phyloP scores from a whole-genome alignment of 345 rosid species.

The Laguncularia racemosa region DNA sequence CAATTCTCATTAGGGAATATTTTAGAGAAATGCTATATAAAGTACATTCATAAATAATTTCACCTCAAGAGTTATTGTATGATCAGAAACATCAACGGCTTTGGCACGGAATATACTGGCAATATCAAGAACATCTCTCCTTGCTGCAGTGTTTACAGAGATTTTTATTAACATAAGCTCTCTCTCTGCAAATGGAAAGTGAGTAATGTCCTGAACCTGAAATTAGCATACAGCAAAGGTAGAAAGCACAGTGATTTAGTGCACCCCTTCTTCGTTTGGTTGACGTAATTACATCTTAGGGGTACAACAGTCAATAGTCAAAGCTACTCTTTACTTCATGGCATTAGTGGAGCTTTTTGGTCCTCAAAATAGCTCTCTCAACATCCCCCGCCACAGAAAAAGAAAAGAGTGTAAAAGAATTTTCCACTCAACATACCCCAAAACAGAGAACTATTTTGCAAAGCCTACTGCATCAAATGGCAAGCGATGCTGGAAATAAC shows the following conservation, averaged over 20 bases:
- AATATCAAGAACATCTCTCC: conserved; percentile 20
- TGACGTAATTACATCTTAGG: no score
- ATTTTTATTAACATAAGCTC: conserved; percentile 23
- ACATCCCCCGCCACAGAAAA: no score
- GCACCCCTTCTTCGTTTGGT: no score
- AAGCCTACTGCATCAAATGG: conserved; percentile 4
- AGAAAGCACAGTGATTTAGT: background rate
- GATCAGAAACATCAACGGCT: conserved; percentile 21
- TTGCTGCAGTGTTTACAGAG: conserved; percentile 18
- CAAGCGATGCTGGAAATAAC: no score
- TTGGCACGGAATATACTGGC: conserved; percentile 23
- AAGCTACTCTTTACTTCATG: no score
- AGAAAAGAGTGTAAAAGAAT: no score
- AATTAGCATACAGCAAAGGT: background rate
- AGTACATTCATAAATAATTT: background rate
- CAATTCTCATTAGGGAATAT: background rate
- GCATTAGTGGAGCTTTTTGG: no score
- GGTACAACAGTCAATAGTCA: no score
- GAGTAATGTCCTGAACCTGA: conserved; percentile 16
- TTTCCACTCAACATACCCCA: no score
- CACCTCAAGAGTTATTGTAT: conserved; percentile 24
- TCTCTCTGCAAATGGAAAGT: conserved; percentile 20
- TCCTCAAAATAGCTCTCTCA: no score
- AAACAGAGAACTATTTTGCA: background rate
- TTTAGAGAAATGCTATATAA: background rate